A percentile compares a stretch with the other conserved stretches of the same genome.
Conservation (phyloP, 352 stramenopile species). For the Pythium sp. region DNA sequence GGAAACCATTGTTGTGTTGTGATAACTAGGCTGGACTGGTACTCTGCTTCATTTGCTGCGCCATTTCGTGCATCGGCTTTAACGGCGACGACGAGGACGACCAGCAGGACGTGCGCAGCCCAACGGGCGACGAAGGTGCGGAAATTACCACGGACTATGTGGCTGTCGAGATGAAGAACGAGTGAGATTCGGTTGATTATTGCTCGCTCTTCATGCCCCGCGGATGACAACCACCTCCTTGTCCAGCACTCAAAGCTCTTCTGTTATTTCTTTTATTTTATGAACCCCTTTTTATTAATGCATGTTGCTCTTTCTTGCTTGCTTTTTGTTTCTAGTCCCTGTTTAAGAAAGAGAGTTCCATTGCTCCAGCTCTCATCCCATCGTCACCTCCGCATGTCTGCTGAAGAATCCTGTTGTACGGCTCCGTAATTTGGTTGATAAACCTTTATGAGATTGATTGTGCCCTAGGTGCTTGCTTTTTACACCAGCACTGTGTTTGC, state of each 20-base stretch:
- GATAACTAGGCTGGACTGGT: conserved; percentile 47
- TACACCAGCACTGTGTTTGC: not conserved
- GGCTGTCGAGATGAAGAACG: conserved; percentile 40
- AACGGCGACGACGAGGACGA: conserved; percentile 32
- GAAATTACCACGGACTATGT: conserved; percentile 54
- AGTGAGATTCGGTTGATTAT: not conserved
- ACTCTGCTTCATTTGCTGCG: conserved; percentile 80
- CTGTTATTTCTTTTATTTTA: not conserved
- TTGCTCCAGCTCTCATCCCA: not conserved
- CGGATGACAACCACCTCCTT: not conserved
- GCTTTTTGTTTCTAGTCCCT: not conserved
- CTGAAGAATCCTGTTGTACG: not conserved
- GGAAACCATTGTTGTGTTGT: conserved; percentile 1
- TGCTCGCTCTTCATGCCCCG: not conserved
- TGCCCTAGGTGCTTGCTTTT: not conserved
- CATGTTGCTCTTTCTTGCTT: not conserved
- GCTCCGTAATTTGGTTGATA: not conserved
- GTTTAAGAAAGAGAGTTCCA: not conserved
- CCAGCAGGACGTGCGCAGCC: conserved; percentile 39
- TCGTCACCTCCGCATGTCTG: not conserved
- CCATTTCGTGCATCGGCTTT: conserved; percentile 70
- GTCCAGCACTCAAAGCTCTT: not conserved
- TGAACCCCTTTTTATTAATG: conserved; percentile 1
- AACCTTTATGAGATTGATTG: not conserved
- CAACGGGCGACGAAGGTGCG: conserved; percentile 68